phyloP scores from a whole-genome alignment of 1,284 basidiomycete genomes.

The Cryptococcus amylolentus region DNA sequence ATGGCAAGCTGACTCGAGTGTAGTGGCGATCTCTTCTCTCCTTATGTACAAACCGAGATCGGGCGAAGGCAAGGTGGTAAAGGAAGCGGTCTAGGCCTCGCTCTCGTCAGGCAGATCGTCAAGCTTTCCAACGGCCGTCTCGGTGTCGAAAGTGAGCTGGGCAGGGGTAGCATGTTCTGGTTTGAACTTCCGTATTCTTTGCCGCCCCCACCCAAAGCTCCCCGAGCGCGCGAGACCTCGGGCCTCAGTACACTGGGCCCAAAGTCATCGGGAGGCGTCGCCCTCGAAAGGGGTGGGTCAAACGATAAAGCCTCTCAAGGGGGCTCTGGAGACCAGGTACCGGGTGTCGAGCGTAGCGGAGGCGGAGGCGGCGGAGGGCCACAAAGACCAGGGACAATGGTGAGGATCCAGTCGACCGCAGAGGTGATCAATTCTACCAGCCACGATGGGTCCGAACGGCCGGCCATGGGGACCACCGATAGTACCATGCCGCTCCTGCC shows the following conservation, averaged over 20 bases:
- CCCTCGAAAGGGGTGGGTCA: not conserved
- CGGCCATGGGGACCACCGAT: slow-evolving; percentile 24
- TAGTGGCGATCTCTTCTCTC: slow-evolving; percentile 44
- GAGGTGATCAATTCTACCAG: not conserved
- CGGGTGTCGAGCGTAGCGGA: no score
- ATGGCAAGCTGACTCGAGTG: not conserved
- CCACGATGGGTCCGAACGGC: slow-evolving; percentile 10
- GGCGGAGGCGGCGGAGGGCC: not conserved
- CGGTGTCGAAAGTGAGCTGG: slow-evolving; percentile 54
- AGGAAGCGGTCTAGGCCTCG: slow-evolving; percentile 81
- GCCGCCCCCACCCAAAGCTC: slow-evolving; percentile 27
- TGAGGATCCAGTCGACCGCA: not conserved
- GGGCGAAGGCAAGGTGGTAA: slow-evolving; percentile 80
- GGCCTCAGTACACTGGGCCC: not conserved
- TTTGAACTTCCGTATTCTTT: slow-evolving; percentile 58
- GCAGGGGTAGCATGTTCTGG: slow-evolving; percentile 49
- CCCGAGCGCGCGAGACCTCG: not conserved
- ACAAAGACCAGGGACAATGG: slow-evolving; percentile 6
- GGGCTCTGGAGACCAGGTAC: not conserved
- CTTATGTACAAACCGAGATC: slow-evolving; percentile 52
- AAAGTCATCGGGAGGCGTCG: not conserved
- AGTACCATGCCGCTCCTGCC: slow-evolving; percentile 15
- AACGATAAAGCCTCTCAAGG: not conserved
- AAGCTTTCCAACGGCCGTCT: slow-evolving; percentile 74
- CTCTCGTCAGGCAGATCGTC: slow-evolving; percentile 84